phyloP scores from a whole-genome alignment of 225 moss, liverwort and hornwort species.

The Climacium dendroides region DNA sequence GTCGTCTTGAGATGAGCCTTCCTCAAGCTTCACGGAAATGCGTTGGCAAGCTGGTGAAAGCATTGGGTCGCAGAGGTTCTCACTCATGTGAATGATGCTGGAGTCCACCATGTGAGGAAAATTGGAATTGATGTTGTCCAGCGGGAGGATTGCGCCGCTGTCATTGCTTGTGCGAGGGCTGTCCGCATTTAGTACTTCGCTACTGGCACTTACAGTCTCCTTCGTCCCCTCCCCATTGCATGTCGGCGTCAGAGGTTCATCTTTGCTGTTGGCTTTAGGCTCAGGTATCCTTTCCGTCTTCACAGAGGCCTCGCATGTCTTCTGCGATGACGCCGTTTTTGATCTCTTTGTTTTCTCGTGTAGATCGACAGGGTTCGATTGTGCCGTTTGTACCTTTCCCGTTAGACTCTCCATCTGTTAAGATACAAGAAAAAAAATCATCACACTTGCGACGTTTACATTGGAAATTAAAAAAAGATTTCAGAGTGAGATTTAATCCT shows the following conservation, averaged over 20 bases:
- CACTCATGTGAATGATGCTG: conserved; percentile 41
- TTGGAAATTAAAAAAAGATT: neutral
- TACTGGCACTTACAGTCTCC: conserved; percentile 50
- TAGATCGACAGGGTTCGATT: neutral
- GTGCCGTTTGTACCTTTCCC: neutral
- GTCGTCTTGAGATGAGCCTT: conserved; percentile 61
- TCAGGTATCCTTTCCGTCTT: conserved; percentile 7
- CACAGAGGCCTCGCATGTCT: neutral
- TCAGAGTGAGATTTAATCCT: neutral
- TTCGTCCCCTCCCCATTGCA: conserved; percentile 20
- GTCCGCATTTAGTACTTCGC: conserved; percentile 67
- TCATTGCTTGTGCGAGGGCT: conserved; percentile 58
- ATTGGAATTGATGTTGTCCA: conserved; percentile 8
- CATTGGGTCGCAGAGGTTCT: conserved; percentile 38
- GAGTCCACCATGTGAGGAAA: conserved; percentile 21
- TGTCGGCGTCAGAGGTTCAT: neutral
- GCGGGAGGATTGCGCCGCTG: conserved; percentile 34
- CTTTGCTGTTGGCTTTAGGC: neutral
- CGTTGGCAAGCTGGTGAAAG: conserved; percentile 43
- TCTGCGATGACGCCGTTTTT: neutral
- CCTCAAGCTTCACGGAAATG: conserved; percentile 47
- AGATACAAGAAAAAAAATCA: neutral
- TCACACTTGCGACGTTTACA: neutral
- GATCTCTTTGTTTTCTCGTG: neutral
- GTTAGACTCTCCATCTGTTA: conserved; percentile 19